Conservation (phyloP, 306 rosid species). For the Sphenostylis stenocarpa region DNA sequence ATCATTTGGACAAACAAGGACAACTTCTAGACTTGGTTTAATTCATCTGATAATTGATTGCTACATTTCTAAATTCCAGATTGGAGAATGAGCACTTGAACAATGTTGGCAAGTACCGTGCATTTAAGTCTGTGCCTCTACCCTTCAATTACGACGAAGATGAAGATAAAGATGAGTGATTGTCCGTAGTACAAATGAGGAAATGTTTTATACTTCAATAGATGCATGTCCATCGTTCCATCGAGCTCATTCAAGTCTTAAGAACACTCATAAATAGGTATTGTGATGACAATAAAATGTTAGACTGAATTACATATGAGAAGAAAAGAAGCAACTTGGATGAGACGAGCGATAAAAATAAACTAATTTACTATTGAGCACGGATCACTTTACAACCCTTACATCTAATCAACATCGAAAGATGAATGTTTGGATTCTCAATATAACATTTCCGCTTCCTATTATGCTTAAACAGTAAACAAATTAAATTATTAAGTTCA, state of each 20-base stretch:
- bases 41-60: neutral
- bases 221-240: neutral
- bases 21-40: neutral
- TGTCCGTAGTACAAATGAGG: neutral
- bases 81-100: slow-evolving; percentile 80
- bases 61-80: slow-evolving; percentile 34
- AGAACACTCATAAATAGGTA: no score
- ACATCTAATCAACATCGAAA: no score
- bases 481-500: no score
- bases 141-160: slow-evolving; percentile 75
- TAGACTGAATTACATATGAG: no score
- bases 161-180: slow-evolving; percentile 49
- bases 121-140: slow-evolving; percentile 73
- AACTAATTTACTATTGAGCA: no score
- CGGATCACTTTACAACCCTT: no score
- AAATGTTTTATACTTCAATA: neutral
- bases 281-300: no score
- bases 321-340: no score
- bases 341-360: no score
- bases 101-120: slow-evolving; percentile 80
- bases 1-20: neutral
- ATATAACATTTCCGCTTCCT: no score
- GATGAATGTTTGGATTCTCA: no score
- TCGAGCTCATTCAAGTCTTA: neutral
- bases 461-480: no score